phyloP scores from a whole-genome alignment of 2,329 filamentous ascomycete genomes.

The Alternaria rosae region DNA sequence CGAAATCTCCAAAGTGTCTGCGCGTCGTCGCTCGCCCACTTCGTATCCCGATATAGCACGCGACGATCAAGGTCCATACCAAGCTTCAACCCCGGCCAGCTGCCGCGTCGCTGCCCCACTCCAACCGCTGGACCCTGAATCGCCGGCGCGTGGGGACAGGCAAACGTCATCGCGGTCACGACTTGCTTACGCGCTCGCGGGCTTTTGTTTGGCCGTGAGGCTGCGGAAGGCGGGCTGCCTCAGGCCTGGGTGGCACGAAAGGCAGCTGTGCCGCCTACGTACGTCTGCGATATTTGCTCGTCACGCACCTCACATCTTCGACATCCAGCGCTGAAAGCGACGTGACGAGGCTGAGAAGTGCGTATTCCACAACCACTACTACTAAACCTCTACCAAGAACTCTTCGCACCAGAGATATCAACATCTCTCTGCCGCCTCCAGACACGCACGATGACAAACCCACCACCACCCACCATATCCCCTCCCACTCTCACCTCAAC shows the following conservation, averaged over 20 bases:
- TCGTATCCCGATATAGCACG: background rate
- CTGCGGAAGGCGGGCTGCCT: conserved; percentile 4
- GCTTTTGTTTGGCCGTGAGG: conserved; percentile 18
- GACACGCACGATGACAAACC: conserved; percentile 15
- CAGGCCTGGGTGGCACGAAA: background rate
- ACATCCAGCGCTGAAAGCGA: background rate
- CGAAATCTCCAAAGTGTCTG: no score
- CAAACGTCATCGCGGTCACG: conserved; percentile 21
- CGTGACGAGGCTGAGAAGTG: background rate
- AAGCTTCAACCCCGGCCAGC: conserved; percentile 1
- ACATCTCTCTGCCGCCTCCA: no score
- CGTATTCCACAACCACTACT: background rate
- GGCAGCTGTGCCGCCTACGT: background rate
- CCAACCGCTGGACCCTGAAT: conserved; percentile 17
- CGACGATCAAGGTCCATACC: conserved; percentile 9
- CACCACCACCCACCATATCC: conserved; percentile 22
- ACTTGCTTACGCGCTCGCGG: conserved; percentile 24
- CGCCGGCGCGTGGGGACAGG: background rate
- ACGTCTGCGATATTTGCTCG: background rate
- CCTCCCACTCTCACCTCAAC: conserved; percentile 18
- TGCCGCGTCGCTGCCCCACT: conserved; percentile 18
- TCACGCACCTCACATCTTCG: background rate
- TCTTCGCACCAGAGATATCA: background rate
- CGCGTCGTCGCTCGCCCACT: background rate
- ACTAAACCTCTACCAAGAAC: no score